Percentiles rank a stretch among this genome's conserved stretches.
Evolutionary conservation across 306 rosid genomes (phyloP).

Genomic region (Notholithocarpus densiflorus): DNA sequence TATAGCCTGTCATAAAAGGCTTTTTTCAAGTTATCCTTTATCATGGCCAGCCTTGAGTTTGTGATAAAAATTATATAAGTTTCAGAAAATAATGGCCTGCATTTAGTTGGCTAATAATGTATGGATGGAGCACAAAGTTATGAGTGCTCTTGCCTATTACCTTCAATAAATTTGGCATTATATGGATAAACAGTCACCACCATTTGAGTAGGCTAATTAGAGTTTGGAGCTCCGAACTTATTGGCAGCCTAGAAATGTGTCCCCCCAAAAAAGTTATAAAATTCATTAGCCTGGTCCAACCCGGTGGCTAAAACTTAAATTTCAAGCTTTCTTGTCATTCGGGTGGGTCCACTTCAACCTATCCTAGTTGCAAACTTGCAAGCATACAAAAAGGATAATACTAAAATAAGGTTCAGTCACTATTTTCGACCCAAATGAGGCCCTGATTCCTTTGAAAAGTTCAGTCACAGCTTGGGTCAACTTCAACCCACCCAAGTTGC

Average conservation of each 20-base stretch:
- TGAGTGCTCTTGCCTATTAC: background rate
- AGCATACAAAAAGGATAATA: background rate
- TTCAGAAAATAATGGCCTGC: background rate
- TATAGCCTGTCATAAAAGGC: background rate
- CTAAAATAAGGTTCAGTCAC: background rate
- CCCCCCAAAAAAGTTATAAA: background rate
- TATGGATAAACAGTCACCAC: background rate
- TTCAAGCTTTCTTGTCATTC: background rate
- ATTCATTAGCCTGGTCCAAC: background rate
- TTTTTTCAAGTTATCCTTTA: background rate
- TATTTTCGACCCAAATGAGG: background rate
- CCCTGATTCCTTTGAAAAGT: background rate
- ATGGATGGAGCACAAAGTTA: background rate
- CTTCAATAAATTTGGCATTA: background rate
- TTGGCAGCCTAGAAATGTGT: too few relatives aligned
- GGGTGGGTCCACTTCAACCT: slow-evolving; percentile 9
- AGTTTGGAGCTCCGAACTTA: too few relatives aligned
- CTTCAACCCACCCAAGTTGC: background rate
- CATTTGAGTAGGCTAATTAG: background rate
- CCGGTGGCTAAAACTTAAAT: background rate
- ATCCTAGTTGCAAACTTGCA: slow-evolving; percentile 12
- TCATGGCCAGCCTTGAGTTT: background rate
- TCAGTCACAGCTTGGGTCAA: background rate
- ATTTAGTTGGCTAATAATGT: background rate
- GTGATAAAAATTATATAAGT: background rate